Percentiles rank a stretch among this genome's conserved stretches.
Evolutionary conservation across 2,329 filamentous ascomycete species (phyloP).

Genomic region (Nannizziopsis arthrosporioides): DNA sequence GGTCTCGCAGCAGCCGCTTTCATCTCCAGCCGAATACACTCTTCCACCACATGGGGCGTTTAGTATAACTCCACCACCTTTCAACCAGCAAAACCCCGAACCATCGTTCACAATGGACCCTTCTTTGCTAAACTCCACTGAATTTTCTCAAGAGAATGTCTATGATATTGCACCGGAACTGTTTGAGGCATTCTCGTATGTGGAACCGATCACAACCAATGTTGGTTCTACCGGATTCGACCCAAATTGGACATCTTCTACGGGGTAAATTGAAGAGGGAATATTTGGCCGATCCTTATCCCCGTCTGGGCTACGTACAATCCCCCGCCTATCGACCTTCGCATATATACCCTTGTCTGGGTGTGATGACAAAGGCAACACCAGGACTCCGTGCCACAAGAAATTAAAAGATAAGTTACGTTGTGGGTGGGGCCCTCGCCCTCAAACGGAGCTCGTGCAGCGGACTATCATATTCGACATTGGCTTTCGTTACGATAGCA

Average conservation of each 20-base stretch:
- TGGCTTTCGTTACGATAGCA: too few species aligned
- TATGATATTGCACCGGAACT: slow-evolving; percentile 36
- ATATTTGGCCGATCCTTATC: background rate
- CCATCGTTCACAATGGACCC: slow-evolving; percentile 15
- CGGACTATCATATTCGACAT: too few species aligned
- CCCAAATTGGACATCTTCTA: slow-evolving; percentile 8
- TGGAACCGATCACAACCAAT: slow-evolving; percentile 34
- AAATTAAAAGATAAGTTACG: too few species aligned
- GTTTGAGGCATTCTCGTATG: slow-evolving; percentile 36
- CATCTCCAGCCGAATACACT: slow-evolving; percentile 10
- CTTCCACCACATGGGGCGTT: slow-evolving; percentile 16
- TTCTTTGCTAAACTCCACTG: slow-evolving; percentile 17
- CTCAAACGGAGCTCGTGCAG: too few species aligned
- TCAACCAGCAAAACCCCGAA: slow-evolving; percentile 14
- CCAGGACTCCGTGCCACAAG: too few species aligned
- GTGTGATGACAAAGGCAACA: too few species aligned
- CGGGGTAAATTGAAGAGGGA: background rate
- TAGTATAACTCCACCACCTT: slow-evolving; percentile 22
- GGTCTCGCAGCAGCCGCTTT: slow-evolving; percentile 13
- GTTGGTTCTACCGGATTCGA: slow-evolving; percentile 27
- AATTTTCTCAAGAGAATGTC: slow-evolving; percentile 31
- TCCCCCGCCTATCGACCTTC: too few species aligned
- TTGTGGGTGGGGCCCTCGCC: too few species aligned
- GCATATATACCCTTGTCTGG: too few species aligned
- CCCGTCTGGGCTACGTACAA: background rate